A percentile compares a stretch with the other conserved stretches of the same genome.
phyloP scores from a whole-genome alignment of 1,284 basidiomycete species.

The Chiua sp. region DNA sequence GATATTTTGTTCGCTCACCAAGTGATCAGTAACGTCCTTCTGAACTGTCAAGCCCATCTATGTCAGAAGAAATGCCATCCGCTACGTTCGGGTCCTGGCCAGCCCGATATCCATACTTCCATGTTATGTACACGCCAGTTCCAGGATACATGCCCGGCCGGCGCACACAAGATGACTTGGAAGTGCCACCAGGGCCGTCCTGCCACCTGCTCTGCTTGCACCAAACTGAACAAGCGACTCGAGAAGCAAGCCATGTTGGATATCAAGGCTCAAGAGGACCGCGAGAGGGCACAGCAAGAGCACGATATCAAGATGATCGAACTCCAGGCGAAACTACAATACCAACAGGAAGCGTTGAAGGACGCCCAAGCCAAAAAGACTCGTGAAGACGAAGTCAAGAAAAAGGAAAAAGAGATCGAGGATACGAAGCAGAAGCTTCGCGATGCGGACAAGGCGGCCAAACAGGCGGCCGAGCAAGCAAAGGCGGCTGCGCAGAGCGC shows the following conservation, averaged over 20 bases:
- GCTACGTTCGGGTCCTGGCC: conserved; percentile 11
- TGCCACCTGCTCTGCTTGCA: conserved; percentile 36
- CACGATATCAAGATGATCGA: conserved; percentile 39
- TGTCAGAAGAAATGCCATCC: conserved; percentile 64
- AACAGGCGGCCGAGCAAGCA: neutral
- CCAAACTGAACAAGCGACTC: conserved; percentile 35
- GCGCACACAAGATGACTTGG: conserved; percentile 40
- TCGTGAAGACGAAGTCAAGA: conserved; percentile 33
- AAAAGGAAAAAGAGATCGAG: conserved; percentile 42
- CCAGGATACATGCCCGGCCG: conserved; percentile 38
- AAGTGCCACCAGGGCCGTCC: conserved; percentile 43
- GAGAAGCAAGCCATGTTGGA: conserved; percentile 37
- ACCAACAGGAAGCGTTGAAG: conserved; percentile 26
- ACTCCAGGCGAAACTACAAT: conserved; percentile 40
- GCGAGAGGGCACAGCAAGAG: conserved; percentile 38
- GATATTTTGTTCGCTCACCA: neutral
- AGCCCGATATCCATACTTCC: conserved; percentile 52
- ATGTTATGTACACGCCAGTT: conserved; percentile 44
- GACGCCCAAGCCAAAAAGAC: conserved; percentile 38
- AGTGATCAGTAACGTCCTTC: conserved; percentile 42
- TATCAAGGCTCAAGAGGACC: conserved; percentile 38
- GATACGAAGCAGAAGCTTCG: conserved; percentile 20
- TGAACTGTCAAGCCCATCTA: conserved; percentile 53
- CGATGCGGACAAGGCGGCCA: conserved; percentile 11
- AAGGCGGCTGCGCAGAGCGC: conserved; percentile 8